Evolutionary conservation across 2,329 filamentous ascomycete genomes (phyloP).

Genomic region (Arthrobotrys iridis): DNA sequence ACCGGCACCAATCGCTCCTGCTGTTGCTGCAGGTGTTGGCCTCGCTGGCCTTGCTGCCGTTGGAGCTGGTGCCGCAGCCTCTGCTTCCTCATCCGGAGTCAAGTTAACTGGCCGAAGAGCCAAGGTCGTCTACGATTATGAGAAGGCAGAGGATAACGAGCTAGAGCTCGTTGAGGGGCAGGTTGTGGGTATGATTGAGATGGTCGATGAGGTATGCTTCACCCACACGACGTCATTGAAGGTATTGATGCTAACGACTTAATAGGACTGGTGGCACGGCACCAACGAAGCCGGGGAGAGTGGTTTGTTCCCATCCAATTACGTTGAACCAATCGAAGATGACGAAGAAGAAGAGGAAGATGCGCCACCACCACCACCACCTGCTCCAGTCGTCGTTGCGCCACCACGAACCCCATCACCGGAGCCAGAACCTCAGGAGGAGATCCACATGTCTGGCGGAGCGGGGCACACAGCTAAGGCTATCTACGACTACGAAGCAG

Average conservation of each 20-base stretch:
- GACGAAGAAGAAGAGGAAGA: constrained; percentile 60
- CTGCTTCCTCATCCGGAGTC: constrained; percentile 62
- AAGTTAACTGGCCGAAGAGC: constrained; percentile 71
- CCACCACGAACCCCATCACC: not conserved
- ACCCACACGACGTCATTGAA: not conserved
- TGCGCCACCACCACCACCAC: constrained; percentile 36
- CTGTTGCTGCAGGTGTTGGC: constrained; percentile 66
- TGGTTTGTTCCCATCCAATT: constrained; percentile 96
- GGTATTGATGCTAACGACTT: not conserved
- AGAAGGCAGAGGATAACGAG: constrained; percentile 97
- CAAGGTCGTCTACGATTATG: constrained; percentile 90
- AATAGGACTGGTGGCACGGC: constrained; percentile 92
- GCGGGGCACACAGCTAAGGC: constrained; percentile 78
- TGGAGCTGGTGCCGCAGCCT: constrained; percentile 41
- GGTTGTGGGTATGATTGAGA: constrained; percentile 88
- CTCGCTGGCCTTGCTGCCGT: constrained; percentile 65
- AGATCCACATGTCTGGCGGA: constrained; percentile 59
- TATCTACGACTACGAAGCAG: constrained; percentile 94
- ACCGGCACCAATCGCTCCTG: constrained; percentile 64
- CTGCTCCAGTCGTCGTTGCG: constrained; percentile 26
- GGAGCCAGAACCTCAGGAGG: constrained; percentile 60
- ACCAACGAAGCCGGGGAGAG: constrained; percentile 84
- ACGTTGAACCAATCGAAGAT: constrained; percentile 72
- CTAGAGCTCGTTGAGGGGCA: constrained; percentile 90
- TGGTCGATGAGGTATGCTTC: constrained; percentile 77